Evolutionary conservation across 192 early-diverging fungal genomes (phyloP), one percentile per base, ranked within the genome.

Genomic region (Geranomyces variabilis): DNA sequence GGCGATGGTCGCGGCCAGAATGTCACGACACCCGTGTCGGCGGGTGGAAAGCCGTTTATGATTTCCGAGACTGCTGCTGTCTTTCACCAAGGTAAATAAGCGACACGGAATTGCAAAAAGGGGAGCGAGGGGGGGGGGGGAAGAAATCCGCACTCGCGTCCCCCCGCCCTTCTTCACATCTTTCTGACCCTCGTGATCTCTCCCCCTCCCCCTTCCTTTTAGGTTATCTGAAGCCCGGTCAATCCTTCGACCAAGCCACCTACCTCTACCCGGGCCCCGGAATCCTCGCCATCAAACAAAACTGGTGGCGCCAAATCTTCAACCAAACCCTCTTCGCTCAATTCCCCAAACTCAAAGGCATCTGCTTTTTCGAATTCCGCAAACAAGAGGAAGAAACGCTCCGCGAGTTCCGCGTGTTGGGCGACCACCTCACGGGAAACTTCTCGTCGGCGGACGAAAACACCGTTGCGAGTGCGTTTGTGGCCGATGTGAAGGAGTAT

Each of bases 291-390:
- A 76, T 84, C 74, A 84, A 84, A 67, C 64, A 70, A 33, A 72
- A 64, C n/a, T 84, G 80, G 80, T 84, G 80, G 80, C 46, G 51
- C 15, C 79, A 81, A 63, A 67, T 81, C 55, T 67, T 83, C 49
- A 72, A 72, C 45, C 7, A 29, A 9, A 69, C 55, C 31, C 36
- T 78, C 24, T 31, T 80, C 22, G 34, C 30, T 55, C 44, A 29
- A 24, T 79, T 62, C 65, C 82, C 82, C 1, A 76, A 79, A 30
- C 10, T 83, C 49, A 78, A 79, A 62, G 58, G 65, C 22, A 70
- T 76, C n/a, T 74, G 62, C 45, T 63, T 58, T 28, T 83, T 79
- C 44, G 82, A 83, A 63, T 80, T 79, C 61, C 36, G 36, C 24
- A 83, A 83, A 70, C 36, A 62, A 14, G 77, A 82, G 68, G 75